Percentiles rank a stretch among this genome's conserved stretches.
Conservation (phyloP, 371 early-diverging fungal genomes). For the Saksenaea oblongispora region DNA sequence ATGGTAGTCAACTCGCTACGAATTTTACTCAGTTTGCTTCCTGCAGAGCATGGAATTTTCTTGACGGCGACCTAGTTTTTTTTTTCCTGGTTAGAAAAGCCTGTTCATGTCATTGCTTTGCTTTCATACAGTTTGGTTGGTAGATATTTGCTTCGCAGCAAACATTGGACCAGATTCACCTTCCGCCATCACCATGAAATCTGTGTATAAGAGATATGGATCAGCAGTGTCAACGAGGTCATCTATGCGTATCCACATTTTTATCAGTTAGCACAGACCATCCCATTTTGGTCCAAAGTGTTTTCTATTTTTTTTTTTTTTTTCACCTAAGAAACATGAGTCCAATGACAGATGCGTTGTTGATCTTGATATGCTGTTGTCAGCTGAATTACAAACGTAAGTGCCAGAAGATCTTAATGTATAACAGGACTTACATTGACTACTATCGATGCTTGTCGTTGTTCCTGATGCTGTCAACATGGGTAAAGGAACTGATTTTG, state of each 20-base stretch:
- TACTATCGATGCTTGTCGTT: slow-evolving; percentile 9
- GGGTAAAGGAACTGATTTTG: slow-evolving; percentile 32
- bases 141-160: slow-evolving; percentile 45
- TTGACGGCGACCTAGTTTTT: slow-evolving; percentile 63
- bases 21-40: slow-evolving; percentile 59
- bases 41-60: slow-evolving; percentile 57
- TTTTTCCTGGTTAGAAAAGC: not conserved
- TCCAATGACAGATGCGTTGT: slow-evolving; percentile 30
- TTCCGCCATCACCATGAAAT: slow-evolving; percentile 61
- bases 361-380: not conserved
- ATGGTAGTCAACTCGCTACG: slow-evolving; percentile 65
- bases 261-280: not conserved
- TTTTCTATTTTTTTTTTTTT: not conserved
- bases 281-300: too few species aligned
- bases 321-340: slow-evolving; percentile 36
- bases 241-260: slow-evolving; percentile 17
- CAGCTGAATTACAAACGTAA: not conserved
- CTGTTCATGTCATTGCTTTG: not conserved
- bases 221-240: slow-evolving; percentile 54
- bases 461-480: not conserved
- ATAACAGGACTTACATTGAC: not conserved
- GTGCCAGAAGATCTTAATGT: not conserved
- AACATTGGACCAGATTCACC: slow-evolving; percentile 73
- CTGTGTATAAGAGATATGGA: slow-evolving; percentile 37
- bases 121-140: slow-evolving; percentile 29